Conservation (phyloP, 768 basidiomycete genomes). For the Kockovaella imperatae region DNA sequence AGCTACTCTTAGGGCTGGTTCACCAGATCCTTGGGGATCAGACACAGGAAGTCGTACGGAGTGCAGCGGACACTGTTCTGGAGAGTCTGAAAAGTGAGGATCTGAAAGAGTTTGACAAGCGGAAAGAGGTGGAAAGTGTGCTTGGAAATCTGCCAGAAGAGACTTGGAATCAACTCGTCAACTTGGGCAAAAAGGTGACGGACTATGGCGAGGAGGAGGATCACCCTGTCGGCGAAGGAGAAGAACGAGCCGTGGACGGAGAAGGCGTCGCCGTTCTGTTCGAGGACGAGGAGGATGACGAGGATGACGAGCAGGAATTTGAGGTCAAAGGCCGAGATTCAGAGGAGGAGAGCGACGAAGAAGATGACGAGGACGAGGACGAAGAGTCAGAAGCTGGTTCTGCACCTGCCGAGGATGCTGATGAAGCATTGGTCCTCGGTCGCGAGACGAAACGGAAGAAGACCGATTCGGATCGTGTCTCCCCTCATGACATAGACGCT, state of each 20-base stretch:
- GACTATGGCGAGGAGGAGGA: constrained; percentile 90
- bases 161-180: constrained; percentile 71
- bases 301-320: constrained; percentile 70
- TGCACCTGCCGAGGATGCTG: constrained; percentile 49
- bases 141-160: constrained; percentile 62
- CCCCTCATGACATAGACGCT: constrained; percentile 84
- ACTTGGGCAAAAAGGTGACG: constrained; percentile 85
- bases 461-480: constrained; percentile 63
- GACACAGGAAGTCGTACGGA: constrained; percentile 89
- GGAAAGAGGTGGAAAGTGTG: constrained; percentile 79
- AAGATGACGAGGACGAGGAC: constrained; percentile 50
- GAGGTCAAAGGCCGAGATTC: constrained; percentile 71
- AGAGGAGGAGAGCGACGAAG: constrained; percentile 63
- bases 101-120: constrained; percentile 94
- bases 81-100: constrained; percentile 80
- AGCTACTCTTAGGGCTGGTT: constrained; percentile 75
- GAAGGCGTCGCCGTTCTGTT: constrained; percentile 98
- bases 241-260: constrained; percentile 80
- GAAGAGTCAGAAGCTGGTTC: constrained; percentile 47
- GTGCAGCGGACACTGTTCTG: constrained; percentile 85
- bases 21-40: constrained; percentile 84
- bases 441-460: constrained; percentile 51
- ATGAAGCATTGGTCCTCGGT: constrained; percentile 73
- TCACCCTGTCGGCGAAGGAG: constrained; percentile 61
- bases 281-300: constrained; percentile 93